phyloP scores from a whole-genome alignment of 1,139 yeast species.

The Nadsonia starkeyi-henricii region DNA sequence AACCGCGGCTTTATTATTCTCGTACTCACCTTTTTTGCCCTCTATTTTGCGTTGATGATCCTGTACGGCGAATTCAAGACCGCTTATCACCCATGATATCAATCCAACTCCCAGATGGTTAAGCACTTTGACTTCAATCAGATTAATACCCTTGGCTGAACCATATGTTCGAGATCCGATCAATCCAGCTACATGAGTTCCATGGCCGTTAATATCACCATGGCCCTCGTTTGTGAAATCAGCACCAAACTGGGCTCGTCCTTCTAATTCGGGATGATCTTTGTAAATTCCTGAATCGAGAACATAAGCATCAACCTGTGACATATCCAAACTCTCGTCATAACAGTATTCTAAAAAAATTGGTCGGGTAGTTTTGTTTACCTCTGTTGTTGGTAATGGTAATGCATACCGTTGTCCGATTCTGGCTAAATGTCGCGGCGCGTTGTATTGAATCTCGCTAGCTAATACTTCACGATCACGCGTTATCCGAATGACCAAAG shows the following conservation, averaged over 20 bases:
- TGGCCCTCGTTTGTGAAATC: slow-evolving; percentile 52
- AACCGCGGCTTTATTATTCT: slow-evolving; percentile 32
- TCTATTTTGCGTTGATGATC: too few relatives aligned
- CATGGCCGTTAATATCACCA: slow-evolving; percentile 61
- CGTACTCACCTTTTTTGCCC: slow-evolving; percentile 36
- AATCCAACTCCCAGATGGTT: slow-evolving; percentile 50
- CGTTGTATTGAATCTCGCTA: slow-evolving; percentile 30
- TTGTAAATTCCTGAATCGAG: slow-evolving; percentile 61
- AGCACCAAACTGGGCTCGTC: slow-evolving; percentile 42
- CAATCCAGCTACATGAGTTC: slow-evolving; percentile 85
- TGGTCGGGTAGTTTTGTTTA: neutral
- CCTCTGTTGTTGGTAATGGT: slow-evolving; percentile 14
- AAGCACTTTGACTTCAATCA: slow-evolving; percentile 62
- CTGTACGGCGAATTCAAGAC: slow-evolving; percentile 44
- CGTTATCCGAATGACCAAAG: neutral
- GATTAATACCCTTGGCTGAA: slow-evolving; percentile 52
- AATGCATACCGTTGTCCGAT: slow-evolving; percentile 40
- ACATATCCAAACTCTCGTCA: slow-evolving; percentile 21
- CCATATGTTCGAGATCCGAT: slow-evolving; percentile 68
- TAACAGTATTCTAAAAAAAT: slow-evolving; percentile 36
- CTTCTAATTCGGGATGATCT: slow-evolving; percentile 51
- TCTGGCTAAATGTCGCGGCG: slow-evolving; percentile 62
- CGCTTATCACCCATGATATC: slow-evolving; percentile 46
- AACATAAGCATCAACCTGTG: slow-evolving; percentile 51
- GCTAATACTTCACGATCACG: neutral